Base-by-base conservation (phyloP, 257 asterid species). In the Leonotis leonurus region DNA sequence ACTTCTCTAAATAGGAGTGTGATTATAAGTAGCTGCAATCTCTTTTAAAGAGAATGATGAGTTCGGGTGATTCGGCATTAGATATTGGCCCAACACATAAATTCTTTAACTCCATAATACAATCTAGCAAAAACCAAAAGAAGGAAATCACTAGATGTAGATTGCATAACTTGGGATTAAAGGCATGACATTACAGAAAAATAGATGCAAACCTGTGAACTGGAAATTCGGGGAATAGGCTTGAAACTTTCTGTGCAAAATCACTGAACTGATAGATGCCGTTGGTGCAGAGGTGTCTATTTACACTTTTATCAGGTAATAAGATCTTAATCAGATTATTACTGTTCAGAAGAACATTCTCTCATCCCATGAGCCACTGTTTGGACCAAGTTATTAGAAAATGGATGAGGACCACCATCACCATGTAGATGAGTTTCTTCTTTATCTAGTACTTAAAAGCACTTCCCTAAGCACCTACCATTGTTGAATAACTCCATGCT, bases 201-300 rank as follows among this genome's bases (percentile, higher is more conserved):
- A 21, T 0, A 56, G 18, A 8, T 27, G 60, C 80, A 11, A 14
- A 91, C 98, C 98, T 91, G 92, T 84, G 90, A 70, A 86, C 72
- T 1, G 87, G 80, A 60, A 77, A 88, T 36, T 77, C 86, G 5
- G 95, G 95, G 40, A 72, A 88, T 45, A 84, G 92, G 48, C 71
- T 49, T 0, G 82, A 75, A 45, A 84, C 79, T 64, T 73, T 79
- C 63, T 76, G 74, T 1, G 96, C 96, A 63, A 91, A 91, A 54
- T 82, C 95, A 55, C 79, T 70, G 36, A 80, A 91, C 75, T 84
- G 95, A 64, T 81, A 81, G 73, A 86, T 88, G 55, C 96, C 96
- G 43, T 86, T 86, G 58, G 96, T 82, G 82, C 96, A 91, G 17
- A 91, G 88, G 76, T 88, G 73, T 72, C 98, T 77, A 13, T 3